Base-by-base conservation (phyloP, 805 yeast genomes). In the Candida mattraensis region DNA sequence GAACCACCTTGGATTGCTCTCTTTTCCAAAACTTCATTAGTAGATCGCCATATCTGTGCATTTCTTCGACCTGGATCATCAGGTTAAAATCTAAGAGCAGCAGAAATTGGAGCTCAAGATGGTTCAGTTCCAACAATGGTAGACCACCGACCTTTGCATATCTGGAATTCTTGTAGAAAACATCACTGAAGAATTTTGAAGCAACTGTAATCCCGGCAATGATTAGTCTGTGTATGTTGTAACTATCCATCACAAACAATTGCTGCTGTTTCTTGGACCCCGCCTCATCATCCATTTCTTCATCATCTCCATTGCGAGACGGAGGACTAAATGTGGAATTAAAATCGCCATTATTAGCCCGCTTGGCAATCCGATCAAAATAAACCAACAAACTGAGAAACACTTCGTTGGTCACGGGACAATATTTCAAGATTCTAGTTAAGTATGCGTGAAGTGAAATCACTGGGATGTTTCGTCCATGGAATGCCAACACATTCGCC, bases 321-420 rank as follows among this genome's bases (percentile, higher is more conserved):
- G 35, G 21, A 12, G 35, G 27, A 26, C 32, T 29, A 26, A 48
- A 48, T n/a, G 54, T 46, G 7, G 58, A 44, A 24, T 53, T 50
- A 28, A 57, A 51, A 18, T 61, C 64, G 3, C 66, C 67, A 20
- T 65, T 73, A 53, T 85, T 83, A 27, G 93, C 87, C 44, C 86
- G 73, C 54, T 86, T 86, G 13, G 95, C 93, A 28, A 91, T 87
- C 44, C 98, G 69, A 63, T 93, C 99, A 64, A 93, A 88, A 60
- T 93, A 93, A 19, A 93, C 97, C 51, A 93, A 69, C 22, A 93
- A 64, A 24, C 96, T 82, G 30, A 93, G 66, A 60, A 89, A 93
- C 21, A 93, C 98, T 58, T 93, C 98, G 61, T 91, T 91, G 3
- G 99, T 89, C n/a, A 93, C 93, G 0, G 99, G 98, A 60, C 99